phyloP scores from a whole-genome alignment of 2,329 filamentous ascomycete species.

The Phoma sp. region DNA sequence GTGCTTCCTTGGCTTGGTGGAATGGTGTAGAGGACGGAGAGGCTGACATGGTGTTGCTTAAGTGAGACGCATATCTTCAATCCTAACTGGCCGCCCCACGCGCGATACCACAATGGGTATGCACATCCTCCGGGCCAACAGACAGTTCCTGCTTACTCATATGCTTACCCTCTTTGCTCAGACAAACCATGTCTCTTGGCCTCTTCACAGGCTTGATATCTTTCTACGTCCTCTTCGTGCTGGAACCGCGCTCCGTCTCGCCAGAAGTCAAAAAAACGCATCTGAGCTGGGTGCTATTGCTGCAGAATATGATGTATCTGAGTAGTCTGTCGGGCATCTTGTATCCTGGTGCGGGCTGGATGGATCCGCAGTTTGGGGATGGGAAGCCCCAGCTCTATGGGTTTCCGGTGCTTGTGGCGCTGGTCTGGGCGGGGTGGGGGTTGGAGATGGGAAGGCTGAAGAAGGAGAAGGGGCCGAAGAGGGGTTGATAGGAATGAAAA shows the following conservation, averaged over 20 bases:
- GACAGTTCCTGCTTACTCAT: slow-evolving; percentile 45
- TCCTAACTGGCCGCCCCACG: slow-evolving; percentile 58
- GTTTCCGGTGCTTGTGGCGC: slow-evolving; percentile 30
- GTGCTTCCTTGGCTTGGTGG: no score
- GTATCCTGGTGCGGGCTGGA: slow-evolving; percentile 54
- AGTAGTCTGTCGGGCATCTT: slow-evolving; percentile 53
- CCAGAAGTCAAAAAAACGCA: background rate
- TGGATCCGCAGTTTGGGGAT: slow-evolving; percentile 56
- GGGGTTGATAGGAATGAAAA: no score
- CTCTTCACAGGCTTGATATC: slow-evolving; percentile 45
- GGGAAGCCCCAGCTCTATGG: slow-evolving; percentile 46
- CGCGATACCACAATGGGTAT: slow-evolving; percentile 55
- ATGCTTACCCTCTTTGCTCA: no score
- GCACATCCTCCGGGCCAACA: slow-evolving; percentile 44
- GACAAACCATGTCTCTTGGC: slow-evolving; percentile 39
- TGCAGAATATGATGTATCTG: slow-evolving; percentile 54
- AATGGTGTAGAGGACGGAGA: no score
- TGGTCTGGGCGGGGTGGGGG: slow-evolving; percentile 37
- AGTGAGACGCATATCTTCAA: slow-evolving; percentile 56
- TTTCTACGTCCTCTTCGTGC: background rate
- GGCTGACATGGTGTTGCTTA: no score
- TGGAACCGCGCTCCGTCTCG: background rate
- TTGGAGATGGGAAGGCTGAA: background rate
- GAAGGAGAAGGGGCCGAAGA: no score
- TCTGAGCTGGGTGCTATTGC: slow-evolving; percentile 30